Percentiles rank a stretch among this genome's conserved stretches.
These are phyloP conservation scores for Mycena amicta DNA, from an alignment of 768 basidiomycete species.

Conservation along the genomic window DNA sequence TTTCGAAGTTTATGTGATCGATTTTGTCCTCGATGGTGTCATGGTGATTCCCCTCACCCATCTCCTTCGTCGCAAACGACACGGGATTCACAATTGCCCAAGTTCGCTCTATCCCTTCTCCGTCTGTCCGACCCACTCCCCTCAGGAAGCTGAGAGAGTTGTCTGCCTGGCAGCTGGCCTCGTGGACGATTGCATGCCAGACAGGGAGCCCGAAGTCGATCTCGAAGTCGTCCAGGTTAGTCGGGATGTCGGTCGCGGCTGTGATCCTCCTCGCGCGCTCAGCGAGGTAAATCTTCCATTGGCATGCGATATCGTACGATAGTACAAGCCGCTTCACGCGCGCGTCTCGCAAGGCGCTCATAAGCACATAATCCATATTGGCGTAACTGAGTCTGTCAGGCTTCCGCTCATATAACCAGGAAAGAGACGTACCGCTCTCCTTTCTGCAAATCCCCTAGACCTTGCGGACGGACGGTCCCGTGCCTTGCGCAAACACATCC, in stretches of 20 bases:
- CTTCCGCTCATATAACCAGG: background rate
- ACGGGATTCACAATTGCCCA: conserved; percentile 32
- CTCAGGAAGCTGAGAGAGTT: conserved; percentile 9
- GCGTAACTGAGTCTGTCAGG: conserved; percentile 2
- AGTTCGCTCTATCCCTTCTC: conserved; percentile 34
- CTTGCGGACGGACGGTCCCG: conserved; percentile 29
- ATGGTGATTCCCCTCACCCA: conserved; percentile 27
- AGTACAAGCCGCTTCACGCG: conserved; percentile 2
- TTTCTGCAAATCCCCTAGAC: conserved; percentile 28
- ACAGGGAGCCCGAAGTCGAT: conserved; percentile 9
- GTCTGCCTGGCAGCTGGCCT: conserved; percentile 5
- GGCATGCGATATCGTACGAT: conserved; percentile 26
- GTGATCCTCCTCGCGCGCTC: background rate
- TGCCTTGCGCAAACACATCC: conserved; percentile 17
- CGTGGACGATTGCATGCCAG: conserved; percentile 15
- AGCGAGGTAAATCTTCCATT: conserved; percentile 11
- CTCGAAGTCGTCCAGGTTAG: background rate
- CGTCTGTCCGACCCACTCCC: conserved; percentile 31
- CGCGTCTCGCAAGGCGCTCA: conserved; percentile 6
- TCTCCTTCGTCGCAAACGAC: conserved; percentile 33
- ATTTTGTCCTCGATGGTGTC: conserved; percentile 31
- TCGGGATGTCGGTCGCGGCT: background rate
- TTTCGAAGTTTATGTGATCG: conserved; percentile 25
- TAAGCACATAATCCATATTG: conserved; percentile 24
- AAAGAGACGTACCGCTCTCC: conserved; percentile 16